Base-by-base conservation (phyloP, 306 rosid genomes). In the Pyrus betulifolia region DNA sequence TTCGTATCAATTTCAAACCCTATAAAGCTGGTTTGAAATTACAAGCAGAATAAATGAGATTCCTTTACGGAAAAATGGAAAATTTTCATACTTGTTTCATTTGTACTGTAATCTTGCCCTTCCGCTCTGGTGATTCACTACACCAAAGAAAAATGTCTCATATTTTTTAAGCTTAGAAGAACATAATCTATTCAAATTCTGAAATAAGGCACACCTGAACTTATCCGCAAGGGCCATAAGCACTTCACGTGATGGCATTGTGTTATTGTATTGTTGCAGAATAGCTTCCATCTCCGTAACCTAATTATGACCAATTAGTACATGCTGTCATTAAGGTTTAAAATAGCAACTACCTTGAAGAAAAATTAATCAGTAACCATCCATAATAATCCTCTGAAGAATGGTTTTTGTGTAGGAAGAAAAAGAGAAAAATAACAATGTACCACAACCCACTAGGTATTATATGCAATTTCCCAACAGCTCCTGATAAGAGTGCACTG, bases 211-310 rank as follows among this genome's bases (percentile, higher is more conserved):
- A 64, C 74, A 96, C 99, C 98, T 96, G 89, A 96, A 96, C 90
- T 91, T 96, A 17, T 92, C 97, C 8, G 98, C 97, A 85, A 96
- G 91, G 74, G 80, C 85, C 23, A 78, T 69, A 40, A 96, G 93
- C 81, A 91, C 82, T 52, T 96, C 99, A 11, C 93, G 92, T 11
- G 90, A 77, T 33, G 98, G 99, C 98, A 92, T 89, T 11, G 93
- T 80, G 74, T 92, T 89, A 71, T 91, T 87, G 83, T 92, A 97
- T 67, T 81, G 91, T 52, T 91, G 91, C 82, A 96, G 80, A 85
- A 96, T 89, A 79, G 83, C 82, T 70, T 96, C 99, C 99, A 96
- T 96, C 89, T 92, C 99, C 15, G 83, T 17, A 74, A 91, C 99
- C 99, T 96, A 68, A 28, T 42, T 70, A 65, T 75, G 68, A 71